A percentile compares a stretch with the other conserved stretches of the same genome.
These are phyloP conservation scores for Botrytis medusae DNA, from an alignment of 2,329 filamentous ascomycete species.

Conservation along the genomic window DNA sequence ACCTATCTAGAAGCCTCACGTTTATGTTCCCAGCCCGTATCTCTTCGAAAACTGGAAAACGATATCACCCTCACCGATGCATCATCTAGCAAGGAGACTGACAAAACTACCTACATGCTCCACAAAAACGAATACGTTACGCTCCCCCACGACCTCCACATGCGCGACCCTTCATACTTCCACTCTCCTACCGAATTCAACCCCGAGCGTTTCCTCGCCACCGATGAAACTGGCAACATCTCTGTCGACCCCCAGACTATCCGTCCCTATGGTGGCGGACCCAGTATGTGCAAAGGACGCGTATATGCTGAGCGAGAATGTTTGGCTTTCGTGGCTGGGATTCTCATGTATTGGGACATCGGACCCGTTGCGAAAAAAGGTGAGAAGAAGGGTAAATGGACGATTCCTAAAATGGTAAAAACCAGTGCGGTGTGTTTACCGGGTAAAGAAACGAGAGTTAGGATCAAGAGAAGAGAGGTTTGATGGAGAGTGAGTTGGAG, in stretches of 20 bases:
- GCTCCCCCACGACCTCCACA: constrained; percentile 47
- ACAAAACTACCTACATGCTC: constrained; percentile 44
- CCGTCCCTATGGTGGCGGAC: constrained; percentile 50
- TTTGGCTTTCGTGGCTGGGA: constrained; percentile 51
- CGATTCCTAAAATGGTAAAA: constrained; percentile 50
- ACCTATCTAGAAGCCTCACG: constrained; percentile 49
- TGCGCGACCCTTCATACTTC: constrained; percentile 45
- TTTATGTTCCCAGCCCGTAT: constrained; percentile 45
- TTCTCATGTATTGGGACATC: constrained; percentile 58
- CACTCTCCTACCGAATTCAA: constrained; percentile 44
- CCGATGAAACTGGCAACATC: constrained; percentile 2
- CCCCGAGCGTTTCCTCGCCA: constrained; percentile 47
- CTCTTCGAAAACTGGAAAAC: constrained; percentile 43
- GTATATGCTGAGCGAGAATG: constrained; percentile 51
- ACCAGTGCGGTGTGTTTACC: constrained; percentile 53
- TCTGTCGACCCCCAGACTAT: constrained; percentile 40
- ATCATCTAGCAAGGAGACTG: constrained; percentile 25
- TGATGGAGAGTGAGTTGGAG: neutral
- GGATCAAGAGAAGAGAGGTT: constrained; percentile 47
- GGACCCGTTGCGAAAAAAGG: constrained; percentile 44
- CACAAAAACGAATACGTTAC: constrained; percentile 45
- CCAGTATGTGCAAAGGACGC: constrained; percentile 51
- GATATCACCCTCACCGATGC: constrained; percentile 40
- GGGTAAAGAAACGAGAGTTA: constrained; percentile 52
- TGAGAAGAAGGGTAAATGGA: constrained; percentile 42